Evolutionary conservation across 306 rosid genomes (phyloP).

Genomic region (Morella rubra): DNA sequence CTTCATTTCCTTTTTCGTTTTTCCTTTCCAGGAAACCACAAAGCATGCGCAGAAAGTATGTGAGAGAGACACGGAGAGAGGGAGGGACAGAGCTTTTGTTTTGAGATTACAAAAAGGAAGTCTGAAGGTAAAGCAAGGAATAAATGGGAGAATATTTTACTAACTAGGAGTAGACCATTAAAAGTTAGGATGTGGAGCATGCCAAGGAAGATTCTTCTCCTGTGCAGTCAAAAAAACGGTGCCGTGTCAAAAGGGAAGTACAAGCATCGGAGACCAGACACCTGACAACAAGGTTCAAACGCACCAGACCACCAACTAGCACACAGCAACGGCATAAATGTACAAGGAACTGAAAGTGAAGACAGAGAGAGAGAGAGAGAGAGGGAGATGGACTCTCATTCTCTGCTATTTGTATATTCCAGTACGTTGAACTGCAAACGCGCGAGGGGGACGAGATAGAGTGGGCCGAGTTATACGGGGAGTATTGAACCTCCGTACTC

Average conservation of each 20-base stretch:
- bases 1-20: constrained; percentile 30
- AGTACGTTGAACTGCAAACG: too few species aligned
- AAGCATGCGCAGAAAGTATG: constrained; percentile 18
- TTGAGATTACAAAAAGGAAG: constrained; percentile 23
- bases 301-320: neutral
- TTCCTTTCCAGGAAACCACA: constrained; percentile 13
- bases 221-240: neutral
- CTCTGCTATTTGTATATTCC: too few species aligned
- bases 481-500: too few species aligned
- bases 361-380: neutral
- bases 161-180: neutral
- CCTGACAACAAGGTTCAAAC: neutral
- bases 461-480: too few species aligned
- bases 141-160: constrained; percentile 1
- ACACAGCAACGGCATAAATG: too few species aligned
- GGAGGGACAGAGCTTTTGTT: neutral
- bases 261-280: neutral
- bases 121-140: constrained; percentile 40
- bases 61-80: neutral
- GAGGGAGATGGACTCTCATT: too few species aligned
- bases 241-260: neutral
- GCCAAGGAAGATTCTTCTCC: neutral
- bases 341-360: neutral
- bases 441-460: too few species aligned
- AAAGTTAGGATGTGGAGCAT: neutral